Conservation (phyloP, 108 stramenopile species). For the Conticribra weissflogii region DNA sequence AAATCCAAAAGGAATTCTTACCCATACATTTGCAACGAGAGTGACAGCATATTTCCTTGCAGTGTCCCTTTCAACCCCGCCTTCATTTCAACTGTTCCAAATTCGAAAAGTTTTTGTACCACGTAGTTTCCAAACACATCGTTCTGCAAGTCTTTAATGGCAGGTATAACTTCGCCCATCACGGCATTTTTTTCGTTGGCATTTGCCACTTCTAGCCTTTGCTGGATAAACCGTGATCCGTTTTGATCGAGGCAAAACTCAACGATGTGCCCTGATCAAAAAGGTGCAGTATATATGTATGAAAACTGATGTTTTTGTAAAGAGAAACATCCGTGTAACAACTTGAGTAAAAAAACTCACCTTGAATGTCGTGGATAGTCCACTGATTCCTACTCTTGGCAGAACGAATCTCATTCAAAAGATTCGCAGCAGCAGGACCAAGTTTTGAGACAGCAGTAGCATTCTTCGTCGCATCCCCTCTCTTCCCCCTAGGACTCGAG, state of each 20-base stretch:
- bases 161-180: conserved; percentile 84
- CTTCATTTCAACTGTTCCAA: conserved; percentile 85
- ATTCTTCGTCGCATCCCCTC: conserved; percentile 46
- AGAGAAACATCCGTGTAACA: too few relatives aligned
- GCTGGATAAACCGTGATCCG: conserved; percentile 97
- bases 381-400: conserved; percentile 80
- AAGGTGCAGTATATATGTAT: too few relatives aligned
- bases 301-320: too few relatives aligned
- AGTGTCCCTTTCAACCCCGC: conserved; percentile 63
- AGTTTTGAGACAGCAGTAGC: conserved; percentile 36
- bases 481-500: conserved; percentile 26
- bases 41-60: conserved; percentile 79
- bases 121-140: conserved; percentile 97
- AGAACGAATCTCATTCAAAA: conserved; percentile 74
- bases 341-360: too few relatives aligned
- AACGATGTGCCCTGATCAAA: conserved; percentile 66
- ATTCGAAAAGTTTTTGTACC: conserved; percentile 96
- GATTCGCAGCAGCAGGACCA: conserved; percentile 48
- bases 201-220: conserved; percentile 90
- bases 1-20: conserved; percentile 28
- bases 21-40: conserved; percentile 93
- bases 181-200: conserved; percentile 81
- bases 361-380: conserved; percentile 69
- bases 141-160: conserved; percentile 70
- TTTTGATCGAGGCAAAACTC: conserved; percentile 98